A percentile compares a stretch with the other conserved stretches of the same genome.
phyloP scores from a whole-genome alignment of 1,139 yeast genomes.

The Magnusiomyces paraingens region DNA sequence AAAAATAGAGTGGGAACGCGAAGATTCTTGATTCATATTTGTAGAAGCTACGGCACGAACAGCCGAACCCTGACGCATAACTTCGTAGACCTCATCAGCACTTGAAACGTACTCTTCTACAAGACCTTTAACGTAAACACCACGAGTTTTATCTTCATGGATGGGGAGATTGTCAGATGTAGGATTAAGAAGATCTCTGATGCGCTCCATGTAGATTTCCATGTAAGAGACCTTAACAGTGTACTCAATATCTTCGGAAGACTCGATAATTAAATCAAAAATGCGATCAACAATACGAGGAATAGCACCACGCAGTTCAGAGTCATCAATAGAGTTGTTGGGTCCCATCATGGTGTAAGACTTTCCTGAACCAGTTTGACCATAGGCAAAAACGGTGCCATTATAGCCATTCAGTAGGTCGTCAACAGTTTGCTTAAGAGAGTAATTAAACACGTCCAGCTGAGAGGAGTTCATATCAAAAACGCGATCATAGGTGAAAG shows the following conservation, averaged over 20 bases:
- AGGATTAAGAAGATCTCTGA: conserved; percentile 53
- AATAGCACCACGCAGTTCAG: conserved; percentile 49
- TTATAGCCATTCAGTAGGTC: conserved; percentile 75
- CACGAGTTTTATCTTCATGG: conserved; percentile 60
- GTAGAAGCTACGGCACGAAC: conserved; percentile 58
- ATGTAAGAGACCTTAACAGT: conserved; percentile 65
- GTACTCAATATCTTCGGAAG: conserved; percentile 53
- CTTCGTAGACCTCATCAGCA: conserved; percentile 51
- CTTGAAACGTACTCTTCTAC: conserved; percentile 55
- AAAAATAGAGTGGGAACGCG: conserved; percentile 79
- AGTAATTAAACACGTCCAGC: conserved; percentile 52
- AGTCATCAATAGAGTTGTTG: conserved; percentile 35
- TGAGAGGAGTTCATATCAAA: conserved; percentile 51
- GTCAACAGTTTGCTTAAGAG: conserved; percentile 53
- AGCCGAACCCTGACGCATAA: conserved; percentile 51
- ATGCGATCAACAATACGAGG: conserved; percentile 68
- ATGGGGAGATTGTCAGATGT: conserved; percentile 42
- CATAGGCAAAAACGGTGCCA: conserved; percentile 81
- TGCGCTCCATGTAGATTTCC: conserved; percentile 79
- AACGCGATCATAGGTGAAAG: conserved; percentile 63
- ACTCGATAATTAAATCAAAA: conserved; percentile 49
- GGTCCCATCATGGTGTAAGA: conserved; percentile 81
- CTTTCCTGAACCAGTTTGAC: conserved; percentile 87
- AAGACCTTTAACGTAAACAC: conserved; percentile 65
- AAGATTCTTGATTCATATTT: conserved; percentile 67